Evolutionary conservation across 306 rosid genomes (phyloP).

Genomic region (Citrullus amarus): DNA sequence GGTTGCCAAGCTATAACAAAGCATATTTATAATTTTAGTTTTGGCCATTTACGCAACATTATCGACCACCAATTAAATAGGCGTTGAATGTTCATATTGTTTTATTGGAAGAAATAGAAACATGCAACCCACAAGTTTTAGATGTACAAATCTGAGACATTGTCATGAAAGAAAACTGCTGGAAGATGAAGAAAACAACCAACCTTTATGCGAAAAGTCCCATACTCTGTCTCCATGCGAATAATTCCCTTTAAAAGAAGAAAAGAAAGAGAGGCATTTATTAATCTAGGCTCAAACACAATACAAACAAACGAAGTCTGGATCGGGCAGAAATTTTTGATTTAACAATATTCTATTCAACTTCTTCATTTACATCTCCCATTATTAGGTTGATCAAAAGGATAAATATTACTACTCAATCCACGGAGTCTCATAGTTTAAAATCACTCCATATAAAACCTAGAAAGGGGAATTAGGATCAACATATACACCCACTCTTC

Average conservation of each 20-base stretch:
- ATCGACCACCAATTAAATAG: no score
- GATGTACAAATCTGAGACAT: no score
- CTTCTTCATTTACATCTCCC: not conserved
- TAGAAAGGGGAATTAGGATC: no score
- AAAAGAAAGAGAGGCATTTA: not conserved
- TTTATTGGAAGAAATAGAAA: no score
- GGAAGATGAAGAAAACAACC: conserved; percentile 4
- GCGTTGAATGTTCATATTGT: no score
- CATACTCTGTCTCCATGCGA: conserved; percentile 55
- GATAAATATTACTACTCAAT: not conserved
- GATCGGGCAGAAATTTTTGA: not conserved
- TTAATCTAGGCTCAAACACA: not conserved
- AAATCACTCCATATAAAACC: no score
- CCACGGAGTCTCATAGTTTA: no score
- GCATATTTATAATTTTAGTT: no score
- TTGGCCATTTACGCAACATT: no score
- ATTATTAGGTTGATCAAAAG: not conserved
- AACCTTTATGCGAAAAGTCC: conserved; percentile 70
- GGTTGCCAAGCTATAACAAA: no score
- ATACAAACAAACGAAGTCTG: not conserved
- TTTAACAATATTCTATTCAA: not conserved
- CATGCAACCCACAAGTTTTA: no score
- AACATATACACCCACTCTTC: no score
- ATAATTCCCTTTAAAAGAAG: conserved; percentile 46
- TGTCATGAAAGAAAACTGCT: not conserved